Evolutionary conservation across 2,329 filamentous ascomycete genomes (phyloP).

Genomic region (Periconia sp.): DNA sequence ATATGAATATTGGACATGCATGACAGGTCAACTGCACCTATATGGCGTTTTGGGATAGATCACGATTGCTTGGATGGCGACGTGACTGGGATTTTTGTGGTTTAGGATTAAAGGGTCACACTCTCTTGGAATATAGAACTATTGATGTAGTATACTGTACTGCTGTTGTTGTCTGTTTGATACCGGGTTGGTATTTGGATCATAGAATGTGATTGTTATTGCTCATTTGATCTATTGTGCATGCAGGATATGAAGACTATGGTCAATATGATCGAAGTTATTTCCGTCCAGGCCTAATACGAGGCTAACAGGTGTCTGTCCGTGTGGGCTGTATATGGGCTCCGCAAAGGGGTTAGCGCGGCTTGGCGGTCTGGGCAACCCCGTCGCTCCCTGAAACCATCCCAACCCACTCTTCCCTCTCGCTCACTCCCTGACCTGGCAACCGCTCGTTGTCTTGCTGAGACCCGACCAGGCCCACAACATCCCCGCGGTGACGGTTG

Average conservation of each 20-base stretch:
- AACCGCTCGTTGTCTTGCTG: slow-evolving; percentile 12
- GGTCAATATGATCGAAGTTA: too few relatives aligned
- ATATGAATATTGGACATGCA: background rate
- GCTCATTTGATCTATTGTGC: too few relatives aligned
- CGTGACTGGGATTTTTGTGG: background rate
- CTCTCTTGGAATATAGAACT: too few relatives aligned
- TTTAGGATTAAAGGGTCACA: background rate
- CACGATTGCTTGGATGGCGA: background rate
- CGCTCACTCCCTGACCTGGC: slow-evolving; percentile 21
- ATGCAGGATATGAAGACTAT: too few relatives aligned
- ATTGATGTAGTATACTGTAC: too few relatives aligned
- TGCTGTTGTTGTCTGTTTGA: too few relatives aligned
- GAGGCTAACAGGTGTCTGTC: too few relatives aligned
- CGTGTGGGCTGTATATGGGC: background rate
- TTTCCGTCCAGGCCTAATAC: too few relatives aligned
- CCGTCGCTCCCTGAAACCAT: background rate
- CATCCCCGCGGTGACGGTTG: slow-evolving; percentile 17
- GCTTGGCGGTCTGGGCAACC: background rate
- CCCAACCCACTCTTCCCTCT: background rate
- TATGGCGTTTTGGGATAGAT: background rate
- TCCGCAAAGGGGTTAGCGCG: background rate
- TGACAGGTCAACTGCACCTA: background rate
- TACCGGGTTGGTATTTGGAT: too few relatives aligned
- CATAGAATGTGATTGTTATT: too few relatives aligned
- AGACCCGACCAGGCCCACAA: slow-evolving; percentile 16